These are phyloP conservation scores for Fusarium floridanum DNA, from an alignment of 2,329 filamentous ascomycete species.

Conservation along the genomic window DNA sequence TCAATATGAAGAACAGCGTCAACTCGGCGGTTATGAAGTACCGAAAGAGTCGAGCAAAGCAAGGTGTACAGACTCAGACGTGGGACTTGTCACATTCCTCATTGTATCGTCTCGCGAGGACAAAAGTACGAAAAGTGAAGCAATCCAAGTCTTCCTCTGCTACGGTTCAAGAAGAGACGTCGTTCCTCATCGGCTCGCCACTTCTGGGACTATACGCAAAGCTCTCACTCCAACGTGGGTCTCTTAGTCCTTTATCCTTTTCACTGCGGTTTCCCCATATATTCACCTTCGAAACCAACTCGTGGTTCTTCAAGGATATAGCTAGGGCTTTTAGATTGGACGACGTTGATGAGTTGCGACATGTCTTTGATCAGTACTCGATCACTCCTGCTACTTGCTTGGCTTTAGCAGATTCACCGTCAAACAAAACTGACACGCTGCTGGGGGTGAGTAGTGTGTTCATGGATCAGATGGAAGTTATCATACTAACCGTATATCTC, in stretches of 20 bases:
- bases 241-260: constrained; percentile 1
- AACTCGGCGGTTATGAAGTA: neutral
- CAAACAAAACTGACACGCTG: neutral
- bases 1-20: neutral
- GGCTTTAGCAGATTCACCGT: neutral
- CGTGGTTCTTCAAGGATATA: neutral
- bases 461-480: neutral
- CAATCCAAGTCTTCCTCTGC: neutral
- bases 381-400: neutral
- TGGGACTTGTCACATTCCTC: neutral
- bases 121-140: neutral
- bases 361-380: neutral
- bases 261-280: constrained; percentile 4
- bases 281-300: neutral
- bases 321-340: neutral
- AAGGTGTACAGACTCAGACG: neutral
- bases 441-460: neutral
- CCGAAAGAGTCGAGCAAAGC: neutral
- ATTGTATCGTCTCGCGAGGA: neutral
- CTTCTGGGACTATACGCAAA: constrained; percentile 1
- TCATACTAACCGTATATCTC: neutral
- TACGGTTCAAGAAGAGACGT: neutral
- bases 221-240: neutral
- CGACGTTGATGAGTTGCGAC: neutral
- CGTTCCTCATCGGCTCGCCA: constrained; percentile 6